Conservation (phyloP, 139 green algal species). For the Ettlia oleoabundans region DNA sequence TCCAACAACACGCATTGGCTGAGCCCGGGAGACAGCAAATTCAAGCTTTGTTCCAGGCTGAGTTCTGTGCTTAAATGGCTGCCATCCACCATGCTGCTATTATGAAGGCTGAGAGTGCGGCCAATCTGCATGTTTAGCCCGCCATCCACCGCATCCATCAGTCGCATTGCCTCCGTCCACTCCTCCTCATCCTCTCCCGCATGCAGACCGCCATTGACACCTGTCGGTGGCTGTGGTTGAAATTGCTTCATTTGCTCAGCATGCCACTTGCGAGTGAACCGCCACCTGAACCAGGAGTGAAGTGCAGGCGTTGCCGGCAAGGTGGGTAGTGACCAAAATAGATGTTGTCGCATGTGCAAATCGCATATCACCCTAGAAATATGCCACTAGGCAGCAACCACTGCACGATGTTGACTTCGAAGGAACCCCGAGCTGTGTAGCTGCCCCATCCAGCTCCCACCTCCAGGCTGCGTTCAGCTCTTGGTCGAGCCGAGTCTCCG, state of each 20-base stretch:
- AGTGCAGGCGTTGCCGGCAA: no score
- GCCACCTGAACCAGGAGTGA: no score
- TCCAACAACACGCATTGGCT: constrained; percentile 39
- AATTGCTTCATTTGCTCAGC: constrained; percentile 44
- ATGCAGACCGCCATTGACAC: background rate
- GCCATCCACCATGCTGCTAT: constrained; percentile 19
- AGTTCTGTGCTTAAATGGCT: constrained; percentile 4
- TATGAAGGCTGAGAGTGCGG: constrained; percentile 25
- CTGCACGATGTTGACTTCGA: no score
- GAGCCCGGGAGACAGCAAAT: background rate
- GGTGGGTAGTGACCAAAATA: no score
- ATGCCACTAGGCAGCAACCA: no score
- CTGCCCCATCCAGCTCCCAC: no score
- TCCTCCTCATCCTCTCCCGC: constrained; percentile 45
- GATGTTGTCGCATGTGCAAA: no score
- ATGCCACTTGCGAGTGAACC: constrained; percentile 54
- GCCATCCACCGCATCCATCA: constrained; percentile 20
- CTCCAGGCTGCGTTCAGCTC: constrained; percentile 43
- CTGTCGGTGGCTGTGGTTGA: background rate
- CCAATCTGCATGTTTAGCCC: constrained; percentile 38
- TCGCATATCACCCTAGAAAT: no score
- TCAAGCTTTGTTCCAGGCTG: constrained; percentile 25
- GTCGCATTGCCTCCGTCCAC: constrained; percentile 32
- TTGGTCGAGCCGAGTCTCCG: background rate
- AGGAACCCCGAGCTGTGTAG: no score